Evolutionary conservation across 768 basidiomycete species (phyloP).

Genomic region (Rhizopogon vesiculosus): DNA sequence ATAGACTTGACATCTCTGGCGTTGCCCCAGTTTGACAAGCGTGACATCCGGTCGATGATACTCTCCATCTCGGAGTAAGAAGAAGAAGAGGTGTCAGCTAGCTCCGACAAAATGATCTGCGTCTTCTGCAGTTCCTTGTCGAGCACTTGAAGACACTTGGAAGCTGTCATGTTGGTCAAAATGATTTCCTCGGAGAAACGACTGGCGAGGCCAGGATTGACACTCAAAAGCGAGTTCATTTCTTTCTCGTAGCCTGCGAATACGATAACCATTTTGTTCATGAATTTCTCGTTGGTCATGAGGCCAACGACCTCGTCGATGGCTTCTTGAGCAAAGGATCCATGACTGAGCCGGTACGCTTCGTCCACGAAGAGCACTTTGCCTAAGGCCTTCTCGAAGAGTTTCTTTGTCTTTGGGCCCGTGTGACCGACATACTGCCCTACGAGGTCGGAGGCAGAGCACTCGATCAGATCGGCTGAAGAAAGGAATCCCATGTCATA

Average conservation of each 20-base stretch:
- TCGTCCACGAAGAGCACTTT: conserved; percentile 70
- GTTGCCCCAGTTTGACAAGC: conserved; percentile 60
- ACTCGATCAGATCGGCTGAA: conserved; percentile 53
- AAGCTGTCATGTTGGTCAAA: conserved; percentile 48
- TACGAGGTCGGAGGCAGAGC: conserved; percentile 66
- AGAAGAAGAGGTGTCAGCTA: conserved; percentile 27
- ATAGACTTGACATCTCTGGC: conserved; percentile 60
- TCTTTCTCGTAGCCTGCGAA: conserved; percentile 68
- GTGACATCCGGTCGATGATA: conserved; percentile 36
- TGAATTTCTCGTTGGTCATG: conserved; percentile 54
- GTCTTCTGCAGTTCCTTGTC: conserved; percentile 41
- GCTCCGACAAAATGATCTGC: conserved; percentile 31
- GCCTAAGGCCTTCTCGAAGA: conserved; percentile 63
- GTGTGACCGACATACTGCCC: conserved; percentile 71
- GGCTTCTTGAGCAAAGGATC: conserved; percentile 65
- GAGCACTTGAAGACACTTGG: conserved; percentile 47
- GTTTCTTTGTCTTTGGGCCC: conserved; percentile 56
- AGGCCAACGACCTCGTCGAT: conserved; percentile 66
- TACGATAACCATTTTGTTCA: conserved; percentile 58
- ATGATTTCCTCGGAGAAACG: conserved; percentile 59
- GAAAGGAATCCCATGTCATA: conserved; percentile 58
- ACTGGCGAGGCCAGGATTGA: conserved; percentile 63
- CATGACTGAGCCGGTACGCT: conserved; percentile 59
- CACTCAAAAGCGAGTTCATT: conserved; percentile 53
- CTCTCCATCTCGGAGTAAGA: conserved; percentile 33